These are phyloP conservation scores for Mycena maculata DNA, from an alignment of 768 basidiomycete genomes.

Conservation along the genomic window DNA sequence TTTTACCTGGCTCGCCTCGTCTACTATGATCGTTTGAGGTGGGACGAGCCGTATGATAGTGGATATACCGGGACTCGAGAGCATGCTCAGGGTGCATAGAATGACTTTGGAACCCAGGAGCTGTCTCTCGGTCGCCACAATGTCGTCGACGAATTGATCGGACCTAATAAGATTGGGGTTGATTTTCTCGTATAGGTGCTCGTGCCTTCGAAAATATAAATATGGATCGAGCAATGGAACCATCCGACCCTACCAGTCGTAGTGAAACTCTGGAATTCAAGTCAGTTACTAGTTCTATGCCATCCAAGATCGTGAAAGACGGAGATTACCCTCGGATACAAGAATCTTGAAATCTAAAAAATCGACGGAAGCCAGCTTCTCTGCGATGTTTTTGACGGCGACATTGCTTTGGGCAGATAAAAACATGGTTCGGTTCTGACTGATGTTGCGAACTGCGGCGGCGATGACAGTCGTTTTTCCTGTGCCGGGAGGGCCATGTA, in stretches of 20 bases:
- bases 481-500: slow-evolving; percentile 70
- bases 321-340: slow-evolving; percentile 57
- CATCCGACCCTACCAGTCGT: slow-evolving; percentile 62
- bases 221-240: slow-evolving; percentile 14
- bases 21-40: slow-evolving; percentile 56
- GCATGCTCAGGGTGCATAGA: slow-evolving; percentile 76
- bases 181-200: slow-evolving; percentile 70
- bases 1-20: slow-evolving; percentile 69
- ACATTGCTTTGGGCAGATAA: slow-evolving; percentile 81
- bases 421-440: slow-evolving; percentile 59
- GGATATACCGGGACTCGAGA: slow-evolving; percentile 52
- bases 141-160: slow-evolving; percentile 41
- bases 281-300: not conserved
- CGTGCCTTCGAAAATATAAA: slow-evolving; percentile 64
- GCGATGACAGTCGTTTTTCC: slow-evolving; percentile 76
- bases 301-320: too few species aligned
- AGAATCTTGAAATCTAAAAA: slow-evolving; percentile 68
- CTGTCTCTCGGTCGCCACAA: slow-evolving; percentile 38
- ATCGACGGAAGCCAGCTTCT: slow-evolving; percentile 64
- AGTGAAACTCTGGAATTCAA: slow-evolving; percentile 62
- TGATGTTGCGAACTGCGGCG: slow-evolving; percentile 54
- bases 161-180: slow-evolving; percentile 61
- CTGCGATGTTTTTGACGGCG: slow-evolving; percentile 85
- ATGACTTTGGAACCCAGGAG: slow-evolving; percentile 62
- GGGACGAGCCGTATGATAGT: slow-evolving; percentile 47